Conservation (phyloP, 306 rosid genomes). For the Chamaecrista fasciculata region DNA sequence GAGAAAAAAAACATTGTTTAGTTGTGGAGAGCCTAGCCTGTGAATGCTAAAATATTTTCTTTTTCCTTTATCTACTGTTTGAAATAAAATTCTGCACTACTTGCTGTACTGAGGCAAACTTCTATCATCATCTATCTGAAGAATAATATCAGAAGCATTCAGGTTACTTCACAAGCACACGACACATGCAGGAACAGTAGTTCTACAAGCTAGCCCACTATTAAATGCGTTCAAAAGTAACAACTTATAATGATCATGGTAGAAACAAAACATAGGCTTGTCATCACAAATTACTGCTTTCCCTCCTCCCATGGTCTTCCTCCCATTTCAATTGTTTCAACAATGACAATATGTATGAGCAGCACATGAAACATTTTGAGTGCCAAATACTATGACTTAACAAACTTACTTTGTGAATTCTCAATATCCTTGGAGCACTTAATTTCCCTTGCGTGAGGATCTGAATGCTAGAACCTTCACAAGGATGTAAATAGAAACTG, state of each 20-base stretch:
- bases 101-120: too few relatives aligned
- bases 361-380: neutral
- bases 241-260: neutral
- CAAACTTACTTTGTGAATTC: slow-evolving; percentile 82
- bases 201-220: neutral
- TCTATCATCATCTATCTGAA: too few relatives aligned
- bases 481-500: slow-evolving; percentile 94
- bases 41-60: too few relatives aligned
- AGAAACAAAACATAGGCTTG: neutral
- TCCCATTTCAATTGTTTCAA: neutral
- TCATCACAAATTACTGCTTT: neutral
- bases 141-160: too few relatives aligned
- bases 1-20: too few relatives aligned
- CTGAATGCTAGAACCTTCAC: slow-evolving; percentile 87
- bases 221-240: neutral
- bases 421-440: slow-evolving; percentile 95
- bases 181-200: neutral
- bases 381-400: slow-evolving; percentile 23
- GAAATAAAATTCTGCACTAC: too few relatives aligned
- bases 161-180: neutral
- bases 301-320: neutral
- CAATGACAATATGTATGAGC: neutral
- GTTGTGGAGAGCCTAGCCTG: too few relatives aligned
- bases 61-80: too few relatives aligned
- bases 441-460: slow-evolving; percentile 95